phyloP scores from a whole-genome alignment of 192 early-diverging fungal genomes.

The Coemansia sp. region DNA sequence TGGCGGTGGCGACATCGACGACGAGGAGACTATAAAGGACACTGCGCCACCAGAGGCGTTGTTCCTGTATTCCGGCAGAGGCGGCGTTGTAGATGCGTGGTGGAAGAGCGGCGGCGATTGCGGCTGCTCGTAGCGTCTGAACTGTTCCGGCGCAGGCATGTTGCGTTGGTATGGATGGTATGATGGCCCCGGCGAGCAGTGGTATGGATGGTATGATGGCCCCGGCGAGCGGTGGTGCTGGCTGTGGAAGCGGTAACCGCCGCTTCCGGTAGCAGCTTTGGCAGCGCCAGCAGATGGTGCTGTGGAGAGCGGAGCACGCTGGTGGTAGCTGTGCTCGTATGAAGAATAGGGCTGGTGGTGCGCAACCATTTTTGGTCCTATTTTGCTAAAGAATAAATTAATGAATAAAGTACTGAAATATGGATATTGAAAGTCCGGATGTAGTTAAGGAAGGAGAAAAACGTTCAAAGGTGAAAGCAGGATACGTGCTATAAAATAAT shows the following conservation, averaged over 20 bases:
- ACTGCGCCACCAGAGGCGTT: background rate
- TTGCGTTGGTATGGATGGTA: constrained; percentile 32
- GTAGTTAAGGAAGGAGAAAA: constrained; percentile 6
- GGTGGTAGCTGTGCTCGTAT: constrained; percentile 9
- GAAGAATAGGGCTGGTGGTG: background rate
- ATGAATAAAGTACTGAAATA: background rate
- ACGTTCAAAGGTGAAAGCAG: background rate
- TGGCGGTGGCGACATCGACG: constrained; percentile 21
- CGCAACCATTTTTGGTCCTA: background rate
- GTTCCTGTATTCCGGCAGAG: background rate
- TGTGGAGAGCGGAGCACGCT: background rate
- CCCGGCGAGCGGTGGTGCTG: background rate
- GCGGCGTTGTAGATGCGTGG: background rate
- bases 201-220: constrained; percentile 19
- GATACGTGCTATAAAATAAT: background rate
- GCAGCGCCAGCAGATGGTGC: background rate
- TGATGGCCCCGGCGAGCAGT: background rate
- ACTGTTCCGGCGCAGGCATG: background rate
- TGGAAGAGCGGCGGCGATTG: background rate
- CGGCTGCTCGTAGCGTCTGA: background rate
- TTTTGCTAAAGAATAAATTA: background rate
- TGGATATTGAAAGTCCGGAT: background rate
- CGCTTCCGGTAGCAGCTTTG: background rate
- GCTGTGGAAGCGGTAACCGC: constrained; percentile 4
- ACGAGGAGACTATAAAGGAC: constrained; percentile 2